A percentile compares a stretch with the other conserved stretches of the same genome.
These are phyloP conservation scores for Alternaria atra DNA, from an alignment of 2,329 filamentous ascomycete genomes.

Conservation along the genomic window DNA sequence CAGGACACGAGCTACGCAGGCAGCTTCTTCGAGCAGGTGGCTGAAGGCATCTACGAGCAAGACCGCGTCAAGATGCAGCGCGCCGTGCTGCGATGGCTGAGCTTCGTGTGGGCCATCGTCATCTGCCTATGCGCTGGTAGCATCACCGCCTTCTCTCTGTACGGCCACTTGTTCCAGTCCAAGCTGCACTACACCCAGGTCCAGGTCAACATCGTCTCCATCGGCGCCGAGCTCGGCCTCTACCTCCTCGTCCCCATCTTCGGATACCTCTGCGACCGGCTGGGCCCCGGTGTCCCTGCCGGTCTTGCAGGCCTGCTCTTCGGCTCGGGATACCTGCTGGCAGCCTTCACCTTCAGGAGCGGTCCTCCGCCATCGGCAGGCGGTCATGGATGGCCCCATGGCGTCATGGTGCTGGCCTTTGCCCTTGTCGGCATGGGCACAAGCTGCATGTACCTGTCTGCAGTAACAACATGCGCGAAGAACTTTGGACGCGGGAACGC, in stretches of 20 bases:
- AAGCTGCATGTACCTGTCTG: conserved; percentile 85
- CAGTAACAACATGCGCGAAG: conserved; percentile 96
- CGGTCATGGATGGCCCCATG: conserved; percentile 73
- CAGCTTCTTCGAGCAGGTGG: conserved; percentile 68
- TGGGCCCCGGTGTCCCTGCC: conserved; percentile 80
- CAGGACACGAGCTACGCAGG: conserved; percentile 58
- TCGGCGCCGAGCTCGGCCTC: conserved; percentile 84
- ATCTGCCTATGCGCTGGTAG: conserved; percentile 84
- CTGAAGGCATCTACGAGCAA: conserved; percentile 66
- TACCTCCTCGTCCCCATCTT: conserved; percentile 92
- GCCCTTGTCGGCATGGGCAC: conserved; percentile 83
- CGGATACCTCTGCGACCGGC: conserved; percentile 90
- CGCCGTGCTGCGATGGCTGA: conserved; percentile 62
- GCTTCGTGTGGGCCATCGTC: conserved; percentile 68
- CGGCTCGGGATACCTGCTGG: conserved; percentile 81
- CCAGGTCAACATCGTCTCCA: conserved; percentile 89
- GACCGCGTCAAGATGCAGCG: conserved; percentile 64
- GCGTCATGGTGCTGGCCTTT: conserved; percentile 86
- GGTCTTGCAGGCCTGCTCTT: conserved; percentile 78
- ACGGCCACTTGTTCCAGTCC: conserved; percentile 88
- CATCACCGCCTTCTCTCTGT: conserved; percentile 92
- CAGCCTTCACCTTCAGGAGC: conserved; percentile 78
- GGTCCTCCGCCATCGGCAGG: conserved; percentile 62
- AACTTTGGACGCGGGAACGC: conserved; percentile 93
- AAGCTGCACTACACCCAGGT: conserved; percentile 88